phyloP scores from a whole-genome alignment of 1,284 basidiomycete species.

The Apiotrichum gracile region DNA sequence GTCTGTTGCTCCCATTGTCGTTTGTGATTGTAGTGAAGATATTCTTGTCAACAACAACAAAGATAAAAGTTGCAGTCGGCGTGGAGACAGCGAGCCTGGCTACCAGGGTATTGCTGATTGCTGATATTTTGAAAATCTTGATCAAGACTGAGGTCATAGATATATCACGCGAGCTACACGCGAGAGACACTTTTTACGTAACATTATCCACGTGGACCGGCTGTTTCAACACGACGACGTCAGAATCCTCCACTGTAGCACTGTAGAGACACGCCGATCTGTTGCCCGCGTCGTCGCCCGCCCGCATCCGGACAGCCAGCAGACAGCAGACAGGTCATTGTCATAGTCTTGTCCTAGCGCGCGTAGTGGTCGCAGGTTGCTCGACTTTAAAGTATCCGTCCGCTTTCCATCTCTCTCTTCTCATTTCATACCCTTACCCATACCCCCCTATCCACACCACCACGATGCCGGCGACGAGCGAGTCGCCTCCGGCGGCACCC shows the following conservation, averaged over 20 bases:
- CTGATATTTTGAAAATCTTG: no score
- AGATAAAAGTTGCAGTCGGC: no score
- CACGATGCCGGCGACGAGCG: background rate
- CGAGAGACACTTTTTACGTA: no score
- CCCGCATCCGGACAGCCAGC: no score
- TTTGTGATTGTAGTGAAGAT: background rate
- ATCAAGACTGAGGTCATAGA: no score
- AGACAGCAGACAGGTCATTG: no score
- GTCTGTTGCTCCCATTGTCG: conserved; percentile 2
- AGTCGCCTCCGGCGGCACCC: background rate
- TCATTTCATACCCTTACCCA: background rate
- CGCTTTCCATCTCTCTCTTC: background rate
- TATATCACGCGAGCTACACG: no score
- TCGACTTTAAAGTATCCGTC: background rate
- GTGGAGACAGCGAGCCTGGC: no score
- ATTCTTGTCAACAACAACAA: background rate
- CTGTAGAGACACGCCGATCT: background rate
- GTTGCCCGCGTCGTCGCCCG: background rate
- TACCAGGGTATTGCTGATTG: no score
- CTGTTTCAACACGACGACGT: background rate
- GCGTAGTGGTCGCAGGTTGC: background rate
- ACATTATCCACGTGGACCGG: background rate
- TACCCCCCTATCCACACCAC: background rate
- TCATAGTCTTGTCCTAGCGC: background rate
- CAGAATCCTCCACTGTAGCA: background rate